Evolutionary conservation across 1,139 yeast species (phyloP).

Genomic region (Yamadazyma triangularis): DNA sequence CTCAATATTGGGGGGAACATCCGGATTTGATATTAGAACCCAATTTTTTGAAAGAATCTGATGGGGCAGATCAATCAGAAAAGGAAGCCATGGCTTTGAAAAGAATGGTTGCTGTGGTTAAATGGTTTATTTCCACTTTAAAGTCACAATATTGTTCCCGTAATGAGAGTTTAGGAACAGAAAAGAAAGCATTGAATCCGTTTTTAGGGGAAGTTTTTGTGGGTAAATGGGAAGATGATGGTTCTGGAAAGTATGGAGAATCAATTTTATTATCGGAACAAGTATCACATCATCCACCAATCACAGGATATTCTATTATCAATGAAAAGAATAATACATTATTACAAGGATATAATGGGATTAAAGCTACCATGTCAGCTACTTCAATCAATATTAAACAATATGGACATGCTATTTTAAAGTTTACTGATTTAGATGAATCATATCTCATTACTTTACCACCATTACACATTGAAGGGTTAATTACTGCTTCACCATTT

Average conservation of each 20-base stretch:
- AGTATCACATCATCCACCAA: slow-evolving; percentile 95
- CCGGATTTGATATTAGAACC: slow-evolving; percentile 80
- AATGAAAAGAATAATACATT: slow-evolving; percentile 66
- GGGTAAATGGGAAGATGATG: slow-evolving; percentile 70
- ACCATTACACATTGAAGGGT: slow-evolving; percentile 92
- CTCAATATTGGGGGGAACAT: slow-evolving; percentile 92
- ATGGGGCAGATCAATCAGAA: slow-evolving; percentile 24
- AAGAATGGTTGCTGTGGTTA: slow-evolving; percentile 76
- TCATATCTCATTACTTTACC: slow-evolving; percentile 83
- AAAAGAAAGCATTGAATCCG: slow-evolving; percentile 94
- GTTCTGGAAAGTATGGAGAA: slow-evolving; percentile 51
- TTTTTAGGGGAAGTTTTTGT: slow-evolving; percentile 89
- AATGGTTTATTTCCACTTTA: slow-evolving; percentile 88
- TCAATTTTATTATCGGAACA: slow-evolving; percentile 81
- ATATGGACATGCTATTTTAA: slow-evolving; percentile 81
- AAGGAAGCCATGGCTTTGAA: slow-evolving; percentile 43
- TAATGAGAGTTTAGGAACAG: slow-evolving; percentile 85
- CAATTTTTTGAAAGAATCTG: slow-evolving; percentile 33
- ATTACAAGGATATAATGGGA: slow-evolving; percentile 85
- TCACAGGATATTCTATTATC: slow-evolving; percentile 78
- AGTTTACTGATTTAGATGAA: slow-evolving; percentile 58
- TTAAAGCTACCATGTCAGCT: slow-evolving; percentile 78
- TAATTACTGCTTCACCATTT: slow-evolving; percentile 84
- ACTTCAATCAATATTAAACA: slow-evolving; percentile 79
- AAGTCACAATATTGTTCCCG: slow-evolving; percentile 92